Evolutionary conservation across 768 basidiomycete species (phyloP), one percentile per base, ranked within the genome.

Genomic region (Leccinum variicolor): DNA sequence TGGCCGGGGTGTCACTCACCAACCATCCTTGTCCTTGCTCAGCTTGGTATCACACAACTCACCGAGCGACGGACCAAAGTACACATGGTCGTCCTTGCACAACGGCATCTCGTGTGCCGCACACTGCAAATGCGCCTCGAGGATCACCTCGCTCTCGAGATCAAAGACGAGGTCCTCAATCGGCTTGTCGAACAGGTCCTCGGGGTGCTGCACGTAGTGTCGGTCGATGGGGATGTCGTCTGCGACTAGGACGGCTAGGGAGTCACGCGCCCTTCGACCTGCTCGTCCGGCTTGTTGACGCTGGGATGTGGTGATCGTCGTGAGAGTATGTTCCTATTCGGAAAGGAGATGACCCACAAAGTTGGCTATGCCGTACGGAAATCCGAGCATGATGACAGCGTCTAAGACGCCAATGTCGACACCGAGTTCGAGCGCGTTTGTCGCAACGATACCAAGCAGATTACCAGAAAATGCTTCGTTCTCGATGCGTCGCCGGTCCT

Each of bases 331-430:
- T 14, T 48, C 43, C 17, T 17, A 15, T 1, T 28, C 50, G 10
- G 7, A n/a, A 3, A 10, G 3, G 13, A 14, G 36, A 56, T 11
- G 31, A 73, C 83, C 64, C 57, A 93, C 92, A 57, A 93, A 89
- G 63, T 90, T 94, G 0, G 93, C 87, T 34, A 94, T 74, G 43
- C 81, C 83, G 54, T 82, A 77, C 0, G 93, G 93, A 68, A 95
- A 93, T 1, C 91, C 91, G 28, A 94, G 81, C 82, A 93, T 90
- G 55, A 96, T 83, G 43, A 95, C 93, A 7, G 89, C 90, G 66
- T 95, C 94, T 52, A 94, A 71, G n/a, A 81, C 83, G 15, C 91
- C 92, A 34, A 94, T 94, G 64, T 94, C 92, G n/a, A 94, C 87
- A 14, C 92, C 92, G 7, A 95, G 82, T 70, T 96, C 94, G 13